Conservation (phyloP, 2,329 filamentous ascomycete genomes). For the Apiospora saccharicola region DNA sequence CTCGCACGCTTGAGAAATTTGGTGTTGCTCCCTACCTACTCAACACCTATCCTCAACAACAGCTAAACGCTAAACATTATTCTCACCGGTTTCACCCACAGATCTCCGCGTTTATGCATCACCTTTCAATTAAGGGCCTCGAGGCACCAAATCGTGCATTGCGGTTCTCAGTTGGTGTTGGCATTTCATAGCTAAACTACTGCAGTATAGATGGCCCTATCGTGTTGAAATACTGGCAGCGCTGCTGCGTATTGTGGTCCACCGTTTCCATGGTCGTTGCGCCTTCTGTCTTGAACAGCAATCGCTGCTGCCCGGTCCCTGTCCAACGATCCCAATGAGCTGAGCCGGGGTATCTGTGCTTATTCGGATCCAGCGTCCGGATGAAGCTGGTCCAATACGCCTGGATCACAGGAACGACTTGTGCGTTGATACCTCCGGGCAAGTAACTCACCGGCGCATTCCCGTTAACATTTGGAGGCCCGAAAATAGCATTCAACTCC, state of each 20-base stretch:
- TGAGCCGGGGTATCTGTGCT: constrained; percentile 33
- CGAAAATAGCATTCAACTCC: constrained; percentile 73
- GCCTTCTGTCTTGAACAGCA: constrained; percentile 52
- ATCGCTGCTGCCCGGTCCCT: constrained; percentile 40
- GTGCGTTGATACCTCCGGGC: constrained; percentile 58
- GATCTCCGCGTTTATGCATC: not conserved
- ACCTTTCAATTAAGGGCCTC: not conserved
- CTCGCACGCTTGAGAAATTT: not conserved
- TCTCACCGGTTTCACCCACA: not conserved
- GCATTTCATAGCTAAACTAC: not conserved
- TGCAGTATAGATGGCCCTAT: constrained; percentile 48
- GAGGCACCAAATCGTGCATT: not conserved
- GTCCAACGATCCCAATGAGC: constrained; percentile 39
- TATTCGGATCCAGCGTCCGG: constrained; percentile 69
- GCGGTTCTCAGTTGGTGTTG: not conserved
- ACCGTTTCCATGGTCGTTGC: constrained; percentile 54
- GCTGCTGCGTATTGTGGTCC: constrained; percentile 45
- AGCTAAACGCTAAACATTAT: not conserved
- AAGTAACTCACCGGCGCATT: constrained; percentile 63
- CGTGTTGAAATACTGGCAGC: constrained; percentile 56
- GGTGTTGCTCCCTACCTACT: not conserved
- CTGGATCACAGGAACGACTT: constrained; percentile 68
- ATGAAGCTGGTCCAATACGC: constrained; percentile 81
- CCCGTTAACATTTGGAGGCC: constrained; percentile 61
- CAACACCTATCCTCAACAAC: not conserved